Percentiles rank a stretch among this genome's conserved stretches.
phyloP scores from a whole-genome alignment of 75 land plant genomes.

The Chamaecyparis obtusa region DNA sequence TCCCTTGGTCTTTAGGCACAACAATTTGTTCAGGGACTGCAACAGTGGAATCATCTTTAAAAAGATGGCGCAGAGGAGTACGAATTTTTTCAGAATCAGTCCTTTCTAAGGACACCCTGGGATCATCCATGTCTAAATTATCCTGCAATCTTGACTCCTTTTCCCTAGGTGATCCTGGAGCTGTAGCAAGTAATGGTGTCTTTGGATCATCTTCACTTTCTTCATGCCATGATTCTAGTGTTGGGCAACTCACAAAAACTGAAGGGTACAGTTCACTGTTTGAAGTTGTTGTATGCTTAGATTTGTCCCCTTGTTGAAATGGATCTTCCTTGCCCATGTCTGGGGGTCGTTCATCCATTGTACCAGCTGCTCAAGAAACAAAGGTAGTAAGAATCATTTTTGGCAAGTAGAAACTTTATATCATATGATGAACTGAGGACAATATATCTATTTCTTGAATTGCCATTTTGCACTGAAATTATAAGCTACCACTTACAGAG shows the following conservation, averaged over 20 bases:
- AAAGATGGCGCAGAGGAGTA: constrained; percentile 2
- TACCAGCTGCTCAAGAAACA: constrained; percentile 1
- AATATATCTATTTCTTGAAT: neutral
- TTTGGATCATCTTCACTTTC: constrained; percentile 7
- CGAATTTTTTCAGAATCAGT: constrained; percentile 1
- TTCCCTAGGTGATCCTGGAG: neutral
- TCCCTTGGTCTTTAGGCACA: neutral
- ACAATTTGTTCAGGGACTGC: neutral
- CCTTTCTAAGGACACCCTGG: constrained; percentile 3
- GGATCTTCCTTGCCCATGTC: neutral
- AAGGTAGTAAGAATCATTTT: neutral
- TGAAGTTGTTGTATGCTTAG: neutral
- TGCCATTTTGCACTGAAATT: neutral
- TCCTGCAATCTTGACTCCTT: neutral
- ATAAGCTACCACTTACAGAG: neutral
- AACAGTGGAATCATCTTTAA: constrained; percentile 5
- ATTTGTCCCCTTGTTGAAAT: neutral
- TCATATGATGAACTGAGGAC: neutral
- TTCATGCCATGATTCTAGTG: constrained; percentile 11
- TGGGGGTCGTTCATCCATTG: neutral
- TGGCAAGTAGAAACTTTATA: neutral
- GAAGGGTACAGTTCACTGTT: neutral
- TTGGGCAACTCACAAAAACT: constrained; percentile 6
- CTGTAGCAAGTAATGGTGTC: constrained; percentile 9
- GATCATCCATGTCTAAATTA: neutral